Conservation (phyloP, 2,329 filamentous ascomycete genomes). For the Trichophaea hybrida region DNA sequence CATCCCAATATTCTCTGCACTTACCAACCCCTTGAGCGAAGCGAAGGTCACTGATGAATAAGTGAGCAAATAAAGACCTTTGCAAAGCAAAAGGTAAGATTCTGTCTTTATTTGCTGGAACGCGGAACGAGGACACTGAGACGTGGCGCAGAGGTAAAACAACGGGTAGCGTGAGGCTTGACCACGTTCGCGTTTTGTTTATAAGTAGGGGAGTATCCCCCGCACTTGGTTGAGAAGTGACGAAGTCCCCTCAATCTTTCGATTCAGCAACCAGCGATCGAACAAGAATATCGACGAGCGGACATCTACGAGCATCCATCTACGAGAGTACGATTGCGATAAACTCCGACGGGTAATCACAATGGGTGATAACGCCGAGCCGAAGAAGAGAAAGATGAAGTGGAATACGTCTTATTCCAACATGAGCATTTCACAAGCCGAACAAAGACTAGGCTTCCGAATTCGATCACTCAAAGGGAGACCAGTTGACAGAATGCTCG, state of each 20-base stretch:
- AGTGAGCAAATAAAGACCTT: no score
- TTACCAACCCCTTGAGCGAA: no score
- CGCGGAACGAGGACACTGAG: background rate
- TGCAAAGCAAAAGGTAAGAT: no score
- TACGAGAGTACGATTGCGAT: constrained; percentile 2
- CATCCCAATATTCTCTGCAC: no score
- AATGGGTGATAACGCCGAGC: constrained; percentile 9
- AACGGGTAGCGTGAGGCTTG: background rate
- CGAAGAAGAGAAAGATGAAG: constrained; percentile 8
- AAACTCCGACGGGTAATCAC: background rate
- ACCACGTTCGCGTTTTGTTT: background rate
- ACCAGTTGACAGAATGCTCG: background rate
- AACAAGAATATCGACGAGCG: no score
- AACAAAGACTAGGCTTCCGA: no score
- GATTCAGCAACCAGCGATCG: constrained; percentile 10
- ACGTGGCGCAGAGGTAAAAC: background rate
- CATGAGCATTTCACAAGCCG: no score
- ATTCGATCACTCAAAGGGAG: no score
- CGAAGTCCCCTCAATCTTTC: constrained; percentile 4
- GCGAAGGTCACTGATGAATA: no score
- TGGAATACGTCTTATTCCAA: constrained; percentile 8
- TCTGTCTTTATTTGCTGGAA: no score
- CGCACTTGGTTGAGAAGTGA: constrained; percentile 2
- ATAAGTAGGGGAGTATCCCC: background rate
- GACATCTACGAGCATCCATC: background rate